Base-by-base conservation (phyloP, 345 rosid genomes). In the Camelina neglecta region DNA sequence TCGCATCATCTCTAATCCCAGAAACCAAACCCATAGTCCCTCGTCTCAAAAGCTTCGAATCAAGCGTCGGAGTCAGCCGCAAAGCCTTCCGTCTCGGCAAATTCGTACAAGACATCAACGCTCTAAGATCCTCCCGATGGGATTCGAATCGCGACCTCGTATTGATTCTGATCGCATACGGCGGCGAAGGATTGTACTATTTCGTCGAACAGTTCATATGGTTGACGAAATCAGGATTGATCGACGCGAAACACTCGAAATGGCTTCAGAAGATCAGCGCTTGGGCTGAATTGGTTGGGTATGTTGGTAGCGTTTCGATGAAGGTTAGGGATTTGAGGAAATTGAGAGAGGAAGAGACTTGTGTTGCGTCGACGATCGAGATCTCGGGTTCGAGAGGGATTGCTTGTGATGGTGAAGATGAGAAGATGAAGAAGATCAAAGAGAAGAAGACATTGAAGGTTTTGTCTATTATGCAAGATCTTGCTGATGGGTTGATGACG, bases 61-160 rank as follows among this genome's bases (percentile, higher is more conserved):
- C 98, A 8, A 91, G 92, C 59, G 96, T 92, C 41, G 98, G 97
- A n/a, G 82, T 94, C 38, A 94, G 96, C 57, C 98, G 97, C 38
- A 94, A 94, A 81, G 98, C 98, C 35, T 94, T 94, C 74, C 93
- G 96, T 45, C 87, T 94, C 11, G 97, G 97, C 0, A 94, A 94
- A 84, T 94, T 92, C 77, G 83, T 94, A 8, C 97, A 94, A 69
- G 97, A 90, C 79, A 74, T 90, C 44, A 94, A 92, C 85, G 87
- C 91, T 1, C 59, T 94, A 5, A 81, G 96, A 24, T 69, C 48
- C 73, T 84, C 95, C 11, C 77, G 58, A 50, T 80, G 88, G 54
- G 79, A 84, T 38, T 82, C 92, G 48, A 76, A 56, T 16, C 80
- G 79, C 35, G 88, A 88, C 31, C 20, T 83, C 36, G 2, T 84